Evolutionary conservation across 2,329 filamentous ascomycete species (phyloP), one percentile per base, ranked within the genome.

Genomic region (Ilyonectria mors-panacis): DNA sequence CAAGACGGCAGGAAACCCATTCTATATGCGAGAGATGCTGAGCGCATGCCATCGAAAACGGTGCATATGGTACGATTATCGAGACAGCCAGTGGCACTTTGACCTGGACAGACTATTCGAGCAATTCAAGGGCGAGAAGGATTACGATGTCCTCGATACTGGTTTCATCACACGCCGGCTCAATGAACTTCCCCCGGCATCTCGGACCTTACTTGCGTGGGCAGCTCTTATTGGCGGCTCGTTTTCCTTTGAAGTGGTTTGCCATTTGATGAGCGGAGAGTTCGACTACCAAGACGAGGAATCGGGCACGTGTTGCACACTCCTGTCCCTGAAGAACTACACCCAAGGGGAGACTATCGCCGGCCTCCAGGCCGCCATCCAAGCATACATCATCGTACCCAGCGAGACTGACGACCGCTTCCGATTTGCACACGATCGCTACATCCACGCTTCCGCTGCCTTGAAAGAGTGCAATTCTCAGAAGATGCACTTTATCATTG

Each of bases 401-500:
- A 93, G 92, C 21, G 93, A 96, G 69, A 91, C 91, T 1, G 95
- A 98, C 75, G 94, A 97, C 78, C 88, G 91, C 45, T 98, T 97
- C 79, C 90, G 91, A 37, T 98, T 98, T 78, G 91, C 92, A 37
- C 95, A 98, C 78, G 95, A 98, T 79, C 89, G 95, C 59, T 97
- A 97, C 75, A 87, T 94, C 57, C 90, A 93, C 77, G 94, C 93
- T 17, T 91, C 94, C 6, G 85, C 88, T 15, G 87, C 88, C 6
- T 83, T 97, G 58, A 89, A 88, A 68, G 91, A 95, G 76, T 90
- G 89, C 75, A 90, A 92, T 62, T 83, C 88, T 23, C 84, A 88
- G 21, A 92, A 93, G 73, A 98, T 98, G 95, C 94, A 98, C 80
- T 98, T 95, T 74, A 90, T 94, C 51, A 94, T 98, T 74, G 92